Base-by-base conservation (phyloP, 345 rosid genomes). In the Cardamine occulta region DNA sequence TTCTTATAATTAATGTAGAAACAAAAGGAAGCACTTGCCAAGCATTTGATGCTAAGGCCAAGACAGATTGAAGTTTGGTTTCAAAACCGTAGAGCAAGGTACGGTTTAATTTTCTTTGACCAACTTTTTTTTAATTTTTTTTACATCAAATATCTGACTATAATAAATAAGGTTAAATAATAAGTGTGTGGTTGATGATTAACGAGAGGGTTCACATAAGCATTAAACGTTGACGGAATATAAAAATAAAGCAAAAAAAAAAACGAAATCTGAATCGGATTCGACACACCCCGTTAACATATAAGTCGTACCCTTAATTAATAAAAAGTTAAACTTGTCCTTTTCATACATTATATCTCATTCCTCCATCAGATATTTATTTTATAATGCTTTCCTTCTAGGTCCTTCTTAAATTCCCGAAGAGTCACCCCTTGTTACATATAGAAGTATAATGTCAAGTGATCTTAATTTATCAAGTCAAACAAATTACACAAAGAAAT, bases 71-170 rank as follows among this genome's bases (percentile, higher is more conserved):
- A 94, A 81, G 98, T 94, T 56, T 94, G 98, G 98, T 94, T 94
- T 84, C 98, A 94, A 80, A 94, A 94, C 86, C 96, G 98, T 68
- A 88, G 98, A 88, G 98, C 98, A 86, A 90, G 98, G 98, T 94
- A 85, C 82, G 53, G 5, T 76, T 58, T 63, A 40, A 21, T 44
- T 57, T 63, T 65, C 26, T 28, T 42, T 15, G 19, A 14, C 40
- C 32, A 61, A 67, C 1, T 28, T 29, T 54, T 54, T 11, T 54
- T 7, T 45, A 59, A 0, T 28, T 21, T 54, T 45, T n/a, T 49
- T 66, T 29, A 66, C 62, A 73, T 67, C 52, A 65, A 64, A 65
- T 56, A 56, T 77, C 72, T 72, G 63, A 19, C 55, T 64, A 28
- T 70, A 44, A 18, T 70, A 45, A 49, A 72, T 23, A 42, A 37